These are phyloP conservation scores for Panicum hallii DNA, from an alignment of 202 grass and related monocot genomes.

Conservation along the genomic window DNA sequence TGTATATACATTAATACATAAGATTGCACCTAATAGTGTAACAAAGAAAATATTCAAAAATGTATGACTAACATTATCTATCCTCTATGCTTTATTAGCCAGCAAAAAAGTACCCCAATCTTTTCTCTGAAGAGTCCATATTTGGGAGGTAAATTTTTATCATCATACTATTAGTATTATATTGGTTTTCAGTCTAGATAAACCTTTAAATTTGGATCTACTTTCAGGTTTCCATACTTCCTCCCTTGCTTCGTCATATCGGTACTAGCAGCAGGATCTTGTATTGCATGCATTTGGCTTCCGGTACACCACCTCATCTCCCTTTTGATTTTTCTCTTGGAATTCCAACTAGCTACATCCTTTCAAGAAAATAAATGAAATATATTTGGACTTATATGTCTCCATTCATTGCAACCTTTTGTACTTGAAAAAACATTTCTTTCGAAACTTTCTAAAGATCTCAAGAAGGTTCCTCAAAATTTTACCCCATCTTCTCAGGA, in stretches of 20 bases:
- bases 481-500: slow-evolving; percentile 49
- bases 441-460: background rate
- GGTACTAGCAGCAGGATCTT: slow-evolving; percentile 59
- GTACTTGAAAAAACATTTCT: background rate
- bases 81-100: slow-evolving; percentile 18
- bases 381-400: background rate
- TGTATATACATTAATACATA: background rate
- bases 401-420: background rate
- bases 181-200: background rate
- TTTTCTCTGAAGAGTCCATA: background rate
- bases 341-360: background rate
- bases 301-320: slow-evolving; percentile 41
- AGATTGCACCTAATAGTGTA: background rate
- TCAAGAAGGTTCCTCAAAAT: background rate
- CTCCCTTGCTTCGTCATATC: slow-evolving; percentile 73
- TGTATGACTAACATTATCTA: background rate
- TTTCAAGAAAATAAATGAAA: background rate
- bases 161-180: background rate
- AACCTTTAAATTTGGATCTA: slow-evolving; percentile 15
- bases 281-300: slow-evolving; percentile 69
- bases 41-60: background rate
- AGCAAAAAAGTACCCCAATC: background rate
- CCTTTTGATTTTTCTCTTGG: slow-evolving; percentile 30
- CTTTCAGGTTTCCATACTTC: slow-evolving; percentile 78
- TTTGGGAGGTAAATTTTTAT: background rate